These are phyloP conservation scores for Auriscalpium orientale DNA, from an alignment of 768 basidiomycete genomes.

Conservation along the genomic window DNA sequence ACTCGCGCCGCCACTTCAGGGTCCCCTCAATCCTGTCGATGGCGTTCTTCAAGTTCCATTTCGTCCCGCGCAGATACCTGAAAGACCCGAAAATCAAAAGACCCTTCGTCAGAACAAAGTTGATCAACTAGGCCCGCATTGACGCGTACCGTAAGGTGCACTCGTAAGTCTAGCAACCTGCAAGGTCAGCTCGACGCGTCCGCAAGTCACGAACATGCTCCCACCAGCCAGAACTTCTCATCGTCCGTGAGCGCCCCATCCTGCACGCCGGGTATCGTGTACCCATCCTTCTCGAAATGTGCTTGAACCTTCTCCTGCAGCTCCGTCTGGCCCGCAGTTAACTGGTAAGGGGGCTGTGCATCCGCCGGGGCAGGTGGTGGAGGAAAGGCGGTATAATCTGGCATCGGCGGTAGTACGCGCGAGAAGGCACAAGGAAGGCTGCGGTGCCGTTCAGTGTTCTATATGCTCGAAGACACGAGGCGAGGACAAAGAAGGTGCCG, in stretches of 20 bases:
- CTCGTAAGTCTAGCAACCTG: constrained; percentile 42
- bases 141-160: constrained; percentile 53
- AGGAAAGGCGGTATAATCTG: constrained; percentile 4
- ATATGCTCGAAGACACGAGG: too few species aligned
- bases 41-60: constrained; percentile 54
- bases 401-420: background rate
- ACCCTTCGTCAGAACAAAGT: background rate
- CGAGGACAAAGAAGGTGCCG: too few species aligned
- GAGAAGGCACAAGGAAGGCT: background rate
- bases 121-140: background rate
- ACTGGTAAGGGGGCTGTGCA: constrained; percentile 11
- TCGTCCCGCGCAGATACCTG: constrained; percentile 72
- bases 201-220: background rate
- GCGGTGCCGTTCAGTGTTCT: background rate
- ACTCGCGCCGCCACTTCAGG: constrained; percentile 75
- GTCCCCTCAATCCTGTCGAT: constrained; percentile 67
- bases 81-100: background rate
- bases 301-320: constrained; percentile 47
- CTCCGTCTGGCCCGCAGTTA: constrained; percentile 38
- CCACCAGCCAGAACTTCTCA: constrained; percentile 73
- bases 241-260: constrained; percentile 44
- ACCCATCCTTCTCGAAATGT: constrained; percentile 50
- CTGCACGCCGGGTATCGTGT: constrained; percentile 40
- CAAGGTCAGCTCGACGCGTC: background rate
- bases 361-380: constrained; percentile 1